phyloP scores from a whole-genome alignment of 345 rosid genomes.

The Luvunga scandens region DNA sequence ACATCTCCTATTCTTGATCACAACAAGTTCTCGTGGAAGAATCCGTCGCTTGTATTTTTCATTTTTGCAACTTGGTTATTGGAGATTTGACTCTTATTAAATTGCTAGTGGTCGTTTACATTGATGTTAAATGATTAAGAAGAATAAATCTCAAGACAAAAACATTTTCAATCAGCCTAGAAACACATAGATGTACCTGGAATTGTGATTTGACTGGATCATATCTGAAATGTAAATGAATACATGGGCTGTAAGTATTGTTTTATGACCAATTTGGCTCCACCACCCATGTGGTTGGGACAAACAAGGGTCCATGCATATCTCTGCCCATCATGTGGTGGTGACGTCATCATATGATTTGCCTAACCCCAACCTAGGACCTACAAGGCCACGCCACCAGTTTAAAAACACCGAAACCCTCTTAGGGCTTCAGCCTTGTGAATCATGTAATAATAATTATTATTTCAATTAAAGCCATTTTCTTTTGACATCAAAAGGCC shows the following conservation, averaged over 20 bases:
- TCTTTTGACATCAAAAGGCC: neutral
- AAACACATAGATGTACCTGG: slow-evolving; percentile 2
- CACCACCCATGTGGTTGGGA: slow-evolving; percentile 17
- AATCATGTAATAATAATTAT: neutral
- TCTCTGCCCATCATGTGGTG: neutral
- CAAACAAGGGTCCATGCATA: neutral
- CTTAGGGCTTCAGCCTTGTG: neutral
- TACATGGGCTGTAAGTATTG: neutral
- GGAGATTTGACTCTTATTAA: too few relatives aligned
- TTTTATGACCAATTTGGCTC: neutral
- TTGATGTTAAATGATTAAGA: too few relatives aligned
- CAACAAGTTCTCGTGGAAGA: too few relatives aligned
- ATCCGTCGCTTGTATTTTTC: too few relatives aligned
- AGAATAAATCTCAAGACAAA: slow-evolving; percentile 29
- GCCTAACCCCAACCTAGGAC: neutral
- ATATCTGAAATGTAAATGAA: neutral
- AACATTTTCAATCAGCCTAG: too few relatives aligned
- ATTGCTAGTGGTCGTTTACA: too few relatives aligned
- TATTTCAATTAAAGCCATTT: neutral
- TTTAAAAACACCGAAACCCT: neutral
- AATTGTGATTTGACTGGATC: slow-evolving; percentile 32
- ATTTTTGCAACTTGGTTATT: too few relatives aligned
- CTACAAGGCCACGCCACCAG: neutral
- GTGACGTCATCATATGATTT: neutral
- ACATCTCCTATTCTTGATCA: too few relatives aligned